A percentile compares a stretch with the other conserved stretches of the same genome.
Conservation (phyloP, 176 grass and related monocot species). For the Chloris gayana region DNA sequence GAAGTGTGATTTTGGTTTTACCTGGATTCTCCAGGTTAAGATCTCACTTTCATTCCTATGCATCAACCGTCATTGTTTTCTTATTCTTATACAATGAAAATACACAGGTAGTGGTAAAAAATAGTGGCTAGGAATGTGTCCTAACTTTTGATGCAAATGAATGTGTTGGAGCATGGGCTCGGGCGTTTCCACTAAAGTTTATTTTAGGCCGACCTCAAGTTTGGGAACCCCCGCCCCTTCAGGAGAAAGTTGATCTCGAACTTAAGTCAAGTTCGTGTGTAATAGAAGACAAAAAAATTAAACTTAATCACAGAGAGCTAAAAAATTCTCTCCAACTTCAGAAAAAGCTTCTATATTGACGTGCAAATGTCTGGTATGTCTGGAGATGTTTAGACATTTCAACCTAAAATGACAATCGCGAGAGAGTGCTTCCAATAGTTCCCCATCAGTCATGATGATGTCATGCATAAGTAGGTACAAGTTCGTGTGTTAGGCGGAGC, state of each 20-base stretch:
- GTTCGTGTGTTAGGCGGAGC: constrained; percentile 69
- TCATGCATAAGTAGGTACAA: constrained; percentile 63
- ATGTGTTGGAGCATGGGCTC: constrained; percentile 25
- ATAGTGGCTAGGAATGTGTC: not conserved
- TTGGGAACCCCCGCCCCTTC: constrained; percentile 77
- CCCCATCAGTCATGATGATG: constrained; percentile 40
- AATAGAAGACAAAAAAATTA: constrained; percentile 13
- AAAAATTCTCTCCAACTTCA: constrained; percentile 12
- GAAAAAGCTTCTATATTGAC: constrained; percentile 19
- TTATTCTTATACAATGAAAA: not conserved
- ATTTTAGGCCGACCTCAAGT: constrained; percentile 73
- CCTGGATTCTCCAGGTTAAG: not conserved
- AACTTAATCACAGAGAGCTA: not conserved
- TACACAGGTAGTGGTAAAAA: not conserved
- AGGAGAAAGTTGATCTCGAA: constrained; percentile 61
- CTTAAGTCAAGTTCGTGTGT: constrained; percentile 74
- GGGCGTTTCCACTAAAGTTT: not conserved
- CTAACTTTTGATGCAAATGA: not conserved
- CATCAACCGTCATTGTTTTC: not conserved
- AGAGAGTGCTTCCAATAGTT: not conserved
- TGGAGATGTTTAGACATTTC: not conserved
- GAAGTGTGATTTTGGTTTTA: not conserved
- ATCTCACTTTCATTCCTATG: not conserved
- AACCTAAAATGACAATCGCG: constrained; percentile 6
- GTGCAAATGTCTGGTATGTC: not conserved